Conservation (phyloP, 768 basidiomycete species). For the Tricholomella constricta region DNA sequence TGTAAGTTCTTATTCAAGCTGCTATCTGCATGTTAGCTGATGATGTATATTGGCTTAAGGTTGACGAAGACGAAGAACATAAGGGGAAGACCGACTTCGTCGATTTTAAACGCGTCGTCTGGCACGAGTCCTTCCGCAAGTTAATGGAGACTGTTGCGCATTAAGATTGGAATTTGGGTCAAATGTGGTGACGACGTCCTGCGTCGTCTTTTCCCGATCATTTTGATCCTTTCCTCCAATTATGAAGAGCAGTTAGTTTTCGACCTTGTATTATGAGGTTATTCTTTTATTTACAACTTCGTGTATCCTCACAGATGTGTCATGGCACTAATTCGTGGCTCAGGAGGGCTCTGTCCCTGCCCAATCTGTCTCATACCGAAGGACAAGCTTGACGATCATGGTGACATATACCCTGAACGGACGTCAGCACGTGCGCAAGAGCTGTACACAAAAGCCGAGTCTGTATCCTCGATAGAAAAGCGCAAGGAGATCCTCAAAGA, state of each 20-base stretch:
- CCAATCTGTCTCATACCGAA: constrained; percentile 24
- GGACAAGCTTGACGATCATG: constrained; percentile 17
- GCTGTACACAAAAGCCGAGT: not conserved
- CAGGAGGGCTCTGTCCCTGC: constrained; percentile 2
- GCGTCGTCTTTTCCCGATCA: constrained; percentile 32
- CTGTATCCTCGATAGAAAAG: not conserved
- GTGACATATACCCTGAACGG: not conserved
- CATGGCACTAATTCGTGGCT: constrained; percentile 5
- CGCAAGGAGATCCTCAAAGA: not conserved
- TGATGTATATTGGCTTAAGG: not conserved
- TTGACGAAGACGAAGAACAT: not conserved
- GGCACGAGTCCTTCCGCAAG: constrained; percentile 34
- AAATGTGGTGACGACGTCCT: constrained; percentile 26
- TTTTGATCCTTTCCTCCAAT: constrained; percentile 42
- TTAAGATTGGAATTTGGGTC: constrained; percentile 12
- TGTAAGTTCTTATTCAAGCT: not conserved
- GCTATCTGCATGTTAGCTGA: no score
- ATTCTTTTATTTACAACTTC: not conserved
- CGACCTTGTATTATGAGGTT: not conserved
- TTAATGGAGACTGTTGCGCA: constrained; percentile 25
- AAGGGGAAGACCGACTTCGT: not conserved
- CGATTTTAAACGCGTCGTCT: constrained; percentile 33
- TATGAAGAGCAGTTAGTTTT: constrained; percentile 47
- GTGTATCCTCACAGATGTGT: not conserved
- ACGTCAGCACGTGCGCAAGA: constrained; percentile 7